These are phyloP conservation scores for Ustilaginoidea virens DNA, from an alignment of 2,329 filamentous ascomycete genomes.

Conservation along the genomic window DNA sequence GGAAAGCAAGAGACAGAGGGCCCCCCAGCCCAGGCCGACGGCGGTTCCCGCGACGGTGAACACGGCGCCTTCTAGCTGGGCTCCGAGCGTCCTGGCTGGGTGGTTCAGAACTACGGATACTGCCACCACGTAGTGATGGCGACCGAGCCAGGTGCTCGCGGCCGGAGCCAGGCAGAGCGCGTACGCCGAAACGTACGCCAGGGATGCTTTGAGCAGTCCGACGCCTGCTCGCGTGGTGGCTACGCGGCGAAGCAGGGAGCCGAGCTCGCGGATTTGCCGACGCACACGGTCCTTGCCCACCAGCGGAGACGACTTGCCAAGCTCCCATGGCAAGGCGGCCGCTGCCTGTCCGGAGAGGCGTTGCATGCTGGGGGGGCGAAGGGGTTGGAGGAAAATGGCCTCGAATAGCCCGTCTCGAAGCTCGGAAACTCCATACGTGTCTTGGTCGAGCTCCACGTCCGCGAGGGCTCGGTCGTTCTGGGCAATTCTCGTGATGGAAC, in stretches of 20 bases:
- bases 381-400: conserved; percentile 28
- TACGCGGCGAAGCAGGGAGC: conserved; percentile 22
- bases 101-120: conserved; percentile 44
- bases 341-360: conserved; percentile 25
- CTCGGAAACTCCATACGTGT: conserved; percentile 28
- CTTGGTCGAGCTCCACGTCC: conserved; percentile 18
- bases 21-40: conserved; percentile 38
- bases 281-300: conserved; percentile 30
- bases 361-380: conserved; percentile 19
- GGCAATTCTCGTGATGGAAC: conserved; percentile 15
- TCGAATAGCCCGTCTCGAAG: conserved; percentile 32
- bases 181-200: conserved; percentile 42
- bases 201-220: conserved; percentile 34
- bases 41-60: conserved; percentile 37
- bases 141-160: conserved; percentile 33
- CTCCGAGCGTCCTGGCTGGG: conserved; percentile 36
- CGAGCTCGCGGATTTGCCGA: conserved; percentile 29
- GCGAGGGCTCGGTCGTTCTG: conserved; percentile 19
- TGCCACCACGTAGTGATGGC: conserved; percentile 38
- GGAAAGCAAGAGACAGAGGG: conserved; percentile 36
- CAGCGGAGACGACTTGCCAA: conserved; percentile 30
- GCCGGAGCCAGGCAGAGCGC: conserved; percentile 35
- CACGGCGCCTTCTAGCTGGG: conserved; percentile 39
- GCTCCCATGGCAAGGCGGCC: conserved; percentile 28
- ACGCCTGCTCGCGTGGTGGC: conserved; percentile 34